Conservation (phyloP, 2,329 filamentous ascomycete genomes). For the Alternaria atra region DNA sequence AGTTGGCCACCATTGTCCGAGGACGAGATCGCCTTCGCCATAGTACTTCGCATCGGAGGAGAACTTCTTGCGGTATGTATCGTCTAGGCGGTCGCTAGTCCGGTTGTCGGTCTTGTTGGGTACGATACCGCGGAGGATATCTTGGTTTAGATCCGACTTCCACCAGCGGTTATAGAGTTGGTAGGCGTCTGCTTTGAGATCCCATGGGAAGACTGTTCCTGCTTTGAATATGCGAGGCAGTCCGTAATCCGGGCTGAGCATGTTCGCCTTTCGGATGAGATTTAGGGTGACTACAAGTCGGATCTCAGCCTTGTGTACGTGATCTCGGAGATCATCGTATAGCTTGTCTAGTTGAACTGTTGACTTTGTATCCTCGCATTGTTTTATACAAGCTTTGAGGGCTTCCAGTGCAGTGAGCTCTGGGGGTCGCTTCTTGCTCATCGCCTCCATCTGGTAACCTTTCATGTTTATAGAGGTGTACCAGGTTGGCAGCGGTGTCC, state of each 20-base stretch:
- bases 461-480: constrained; percentile 19
- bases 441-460: constrained; percentile 1
- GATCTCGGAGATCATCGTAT: constrained; percentile 47
- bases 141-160: constrained; percentile 51
- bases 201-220: constrained; percentile 51
- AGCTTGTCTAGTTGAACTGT: constrained; percentile 13
- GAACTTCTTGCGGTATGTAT: constrained; percentile 25
- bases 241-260: constrained; percentile 49
- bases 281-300: constrained; percentile 37
- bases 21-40: constrained; percentile 54
- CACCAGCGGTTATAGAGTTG: constrained; percentile 60
- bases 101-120: constrained; percentile 27
- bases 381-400: constrained; percentile 35
- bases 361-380: constrained; percentile 23
- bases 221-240: constrained; percentile 54
- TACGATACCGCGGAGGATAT: constrained; percentile 58
- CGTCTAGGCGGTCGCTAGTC: constrained; percentile 38
- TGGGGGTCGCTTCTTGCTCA: constrained; percentile 25
- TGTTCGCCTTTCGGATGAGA: constrained; percentile 45
- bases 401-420: constrained; percentile 25
- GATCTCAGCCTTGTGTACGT: constrained; percentile 54
- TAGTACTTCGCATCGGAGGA: constrained; percentile 41
- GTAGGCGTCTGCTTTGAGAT: constrained; percentile 58
- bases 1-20: constrained; percentile 65
- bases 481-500: constrained; percentile 19